Evolutionary conservation across 257 asterid species (phyloP), one percentile per base, ranked within the genome.

Genomic region (Anisodus acutangulus): DNA sequence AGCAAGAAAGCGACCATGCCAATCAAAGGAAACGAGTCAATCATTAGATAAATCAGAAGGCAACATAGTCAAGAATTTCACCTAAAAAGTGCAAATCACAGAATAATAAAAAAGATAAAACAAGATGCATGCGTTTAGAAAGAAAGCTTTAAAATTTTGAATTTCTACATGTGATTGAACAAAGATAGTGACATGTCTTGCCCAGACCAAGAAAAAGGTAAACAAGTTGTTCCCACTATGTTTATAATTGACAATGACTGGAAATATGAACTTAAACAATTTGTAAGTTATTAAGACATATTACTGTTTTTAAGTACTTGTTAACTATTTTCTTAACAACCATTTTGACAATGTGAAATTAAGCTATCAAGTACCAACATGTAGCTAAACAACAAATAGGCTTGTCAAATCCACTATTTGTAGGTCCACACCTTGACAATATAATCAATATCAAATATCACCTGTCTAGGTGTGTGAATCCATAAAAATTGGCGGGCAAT

Each of bases 401-500:
- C 4, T 1, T 51, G 60, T 45, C 80, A 0, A 47, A 45, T 45
- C n/a, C 16, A n/a, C 59, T 45, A 71, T 71, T 71, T 71, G 58
- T 45, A 43, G 58, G 57, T 71, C 79, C 57, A 45, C 17, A 41
- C 45, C 45, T 22, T 22, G 39, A 51, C 39, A 9, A 49, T 12
- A 10, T 22, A n/a, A 47, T 74, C 43, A 74, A 0, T 4, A 19
- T n/a, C 59, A 72, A 45, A 71, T 71, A 17, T 47, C n/a, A 3
- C 55, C 4, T 70, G 37, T n/a, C 10, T 19, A 0, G 39, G 58
- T 41, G 79, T 17, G 54, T 72, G 17, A 10, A n/a, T 72, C n/a
- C 80, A 85, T 84, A 85, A 88, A 92, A 89, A 81, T 84, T 85
- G 89, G 92, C 89, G 89, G 91, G 88, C 91, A 85, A 58, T 16